Percentiles rank a stretch among this genome's conserved stretches.
These are phyloP conservation scores for Strobilomyces echinocephalus DNA, from an alignment of 768 basidiomycete genomes.

Conservation along the genomic window DNA sequence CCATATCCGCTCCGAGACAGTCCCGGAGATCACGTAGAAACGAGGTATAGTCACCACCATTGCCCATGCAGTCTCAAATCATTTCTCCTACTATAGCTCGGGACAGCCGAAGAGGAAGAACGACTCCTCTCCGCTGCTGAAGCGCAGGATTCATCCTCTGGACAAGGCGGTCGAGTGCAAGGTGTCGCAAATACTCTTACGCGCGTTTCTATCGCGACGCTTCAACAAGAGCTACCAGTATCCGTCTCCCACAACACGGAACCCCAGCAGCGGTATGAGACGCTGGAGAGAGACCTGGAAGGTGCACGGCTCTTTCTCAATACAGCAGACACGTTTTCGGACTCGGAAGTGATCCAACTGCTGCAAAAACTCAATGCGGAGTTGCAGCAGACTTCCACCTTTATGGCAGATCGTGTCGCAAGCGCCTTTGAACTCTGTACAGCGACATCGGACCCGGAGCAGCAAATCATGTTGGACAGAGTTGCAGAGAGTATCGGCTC, in stretches of 20 bases:
- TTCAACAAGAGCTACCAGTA: background rate
- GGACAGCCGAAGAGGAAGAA: background rate
- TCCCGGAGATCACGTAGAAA: background rate
- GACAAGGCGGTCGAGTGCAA: background rate
- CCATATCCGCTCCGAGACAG: background rate
- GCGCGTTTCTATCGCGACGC: background rate
- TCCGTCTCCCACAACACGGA: background rate
- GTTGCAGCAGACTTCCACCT: background rate
- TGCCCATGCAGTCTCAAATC: background rate
- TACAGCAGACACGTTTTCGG: slow-evolving; percentile 1
- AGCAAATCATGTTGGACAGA: background rate
- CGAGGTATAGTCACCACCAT: background rate
- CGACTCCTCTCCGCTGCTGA: background rate
- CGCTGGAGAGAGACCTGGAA: background rate
- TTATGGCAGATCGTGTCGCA: background rate
- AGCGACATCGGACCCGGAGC: background rate
- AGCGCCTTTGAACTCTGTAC: background rate
- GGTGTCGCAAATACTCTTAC: background rate
- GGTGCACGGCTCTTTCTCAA: background rate
- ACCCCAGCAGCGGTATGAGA: background rate
- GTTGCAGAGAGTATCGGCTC: background rate
- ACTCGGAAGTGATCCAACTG: slow-evolving; percentile 1
- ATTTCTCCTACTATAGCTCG: background rate
- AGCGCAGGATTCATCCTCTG: background rate
- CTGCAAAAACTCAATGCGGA: slow-evolving; percentile 3